Base-by-base conservation (phyloP, 768 basidiomycete genomes). In the Boletus patriciae region DNA sequence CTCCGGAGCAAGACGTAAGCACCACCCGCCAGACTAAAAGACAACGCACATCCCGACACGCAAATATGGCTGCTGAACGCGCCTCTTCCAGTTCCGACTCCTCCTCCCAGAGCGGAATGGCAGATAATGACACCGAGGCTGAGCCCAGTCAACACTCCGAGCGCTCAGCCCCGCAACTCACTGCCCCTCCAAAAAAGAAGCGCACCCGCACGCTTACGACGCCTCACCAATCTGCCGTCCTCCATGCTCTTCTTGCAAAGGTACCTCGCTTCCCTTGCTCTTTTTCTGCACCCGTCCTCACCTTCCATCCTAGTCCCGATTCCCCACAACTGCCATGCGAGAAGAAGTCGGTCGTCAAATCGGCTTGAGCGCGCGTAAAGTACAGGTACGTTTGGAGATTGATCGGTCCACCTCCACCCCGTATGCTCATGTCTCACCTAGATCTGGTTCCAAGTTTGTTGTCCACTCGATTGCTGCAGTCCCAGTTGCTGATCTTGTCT, bases 141-240 rank as follows among this genome's bases (percentile, higher is more conserved):
- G 78, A 73, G 40, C 77, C 71, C 55, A 77, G 73, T 46, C 76
- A 78, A 36, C 74, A 70, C 33, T 71, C 77, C 25, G 78, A 77
- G 61, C 67, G 65, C 52, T 70, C 69, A 54, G 68, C 73, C 18
- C 46, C 41, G 2, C 71, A 73, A 4, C 56, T 66, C n/a, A 49
- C 77, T 19, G 66, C 69, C 27, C 70, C 69, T 40, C 70, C 59
- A 12, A 83, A 83, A 59, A 73, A 75, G 59, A 90, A 90, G 79
- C 90, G 90, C 73, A 92, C 90, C 66, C 81, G 92, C 53, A 94
- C 92, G 31, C 76, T 94, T 54, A 94, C 92, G 40, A 94, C 92
- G 10, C 90, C 92, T 9, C 89, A 93, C 66, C 92, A 94, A 69
- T 86, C 92, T 52, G 87, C 89, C 13, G 91, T 92, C n/a, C 78